Percentiles rank a stretch among this genome's conserved stretches.
Evolutionary conservation across 2,329 filamentous ascomycete species (phyloP).

Genomic region (Trichoderma cornu-damae): DNA sequence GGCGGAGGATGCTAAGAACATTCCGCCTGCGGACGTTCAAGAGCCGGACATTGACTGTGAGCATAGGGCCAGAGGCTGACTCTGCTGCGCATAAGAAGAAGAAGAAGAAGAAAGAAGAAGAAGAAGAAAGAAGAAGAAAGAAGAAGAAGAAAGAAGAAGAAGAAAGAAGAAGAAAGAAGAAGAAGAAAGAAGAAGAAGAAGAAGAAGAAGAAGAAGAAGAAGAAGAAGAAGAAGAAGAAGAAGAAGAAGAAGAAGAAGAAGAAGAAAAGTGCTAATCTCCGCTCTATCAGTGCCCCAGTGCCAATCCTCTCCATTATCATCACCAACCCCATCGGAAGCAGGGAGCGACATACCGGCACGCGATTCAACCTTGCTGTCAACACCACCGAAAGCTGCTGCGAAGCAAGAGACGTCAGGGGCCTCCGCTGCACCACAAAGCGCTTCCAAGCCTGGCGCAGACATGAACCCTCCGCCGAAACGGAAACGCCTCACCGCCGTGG

Average conservation of each 20-base stretch:
- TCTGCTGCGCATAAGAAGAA: slow-evolving; percentile 25
- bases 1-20: slow-evolving; percentile 22
- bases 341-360: slow-evolving; percentile 38
- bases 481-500: slow-evolving; percentile 38
- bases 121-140: no score
- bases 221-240: no score
- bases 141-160: no score
- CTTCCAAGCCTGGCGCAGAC: slow-evolving; percentile 23
- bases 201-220: no score
- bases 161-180: no score
- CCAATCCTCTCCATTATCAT: slow-evolving; percentile 29
- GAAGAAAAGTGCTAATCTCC: background rate
- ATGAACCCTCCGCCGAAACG: slow-evolving; percentile 36
- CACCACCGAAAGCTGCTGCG: slow-evolving; percentile 29
- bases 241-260: no score
- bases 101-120: no score
- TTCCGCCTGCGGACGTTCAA: slow-evolving; percentile 19
- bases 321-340: slow-evolving; percentile 39
- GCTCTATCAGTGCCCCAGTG: slow-evolving; percentile 17
- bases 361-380: slow-evolving; percentile 34
- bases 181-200: no score
- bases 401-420: slow-evolving; percentile 15
- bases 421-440: slow-evolving; percentile 8
- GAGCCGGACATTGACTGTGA: slow-evolving; percentile 25
- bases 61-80: slow-evolving; percentile 19